A percentile compares a stretch with the other conserved stretches of the same genome.
Conservation (phyloP, 176 grass and related monocot genomes). For the Hordeum vulgare region DNA sequence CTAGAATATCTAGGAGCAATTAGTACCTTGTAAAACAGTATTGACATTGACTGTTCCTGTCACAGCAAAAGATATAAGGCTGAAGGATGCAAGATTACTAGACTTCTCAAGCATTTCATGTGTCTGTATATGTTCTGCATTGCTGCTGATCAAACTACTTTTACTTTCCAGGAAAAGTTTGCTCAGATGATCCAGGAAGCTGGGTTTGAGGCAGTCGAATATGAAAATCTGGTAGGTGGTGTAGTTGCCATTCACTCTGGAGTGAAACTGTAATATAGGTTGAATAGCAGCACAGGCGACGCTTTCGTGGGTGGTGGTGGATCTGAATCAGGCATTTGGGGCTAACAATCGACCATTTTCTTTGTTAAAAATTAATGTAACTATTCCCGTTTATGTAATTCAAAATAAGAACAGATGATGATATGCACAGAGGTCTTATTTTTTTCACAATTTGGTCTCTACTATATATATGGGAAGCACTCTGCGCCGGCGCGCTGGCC, state of each 20-base stretch:
- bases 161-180: conserved; percentile 59
- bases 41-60: neutral
- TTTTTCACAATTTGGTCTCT: neutral
- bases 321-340: neutral
- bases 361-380: neutral
- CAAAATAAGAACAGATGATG: neutral
- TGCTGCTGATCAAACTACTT: conserved; percentile 4
- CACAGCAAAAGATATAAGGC: neutral
- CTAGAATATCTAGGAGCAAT: neutral
- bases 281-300: neutral
- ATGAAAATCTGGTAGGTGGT: conserved; percentile 93
- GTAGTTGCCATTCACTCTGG: conserved; percentile 96
- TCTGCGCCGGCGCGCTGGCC: too few relatives aligned
- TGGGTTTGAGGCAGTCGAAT: conserved; percentile 78
- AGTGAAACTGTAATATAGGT: conserved; percentile 51
- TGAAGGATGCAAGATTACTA: neutral
- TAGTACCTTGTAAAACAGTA: neutral
- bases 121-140: neutral
- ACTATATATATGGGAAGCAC: neutral
- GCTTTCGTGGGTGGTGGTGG: neutral
- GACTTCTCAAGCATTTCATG: neutral
- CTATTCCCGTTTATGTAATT: neutral
- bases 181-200: conserved; percentile 88
- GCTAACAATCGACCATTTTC: neutral
- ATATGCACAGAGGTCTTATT: neutral